A percentile compares a stretch with the other conserved stretches of the same genome.
phyloP scores from a whole-genome alignment of 176 grass and related monocot genomes.

The Oryza brachyantha region DNA sequence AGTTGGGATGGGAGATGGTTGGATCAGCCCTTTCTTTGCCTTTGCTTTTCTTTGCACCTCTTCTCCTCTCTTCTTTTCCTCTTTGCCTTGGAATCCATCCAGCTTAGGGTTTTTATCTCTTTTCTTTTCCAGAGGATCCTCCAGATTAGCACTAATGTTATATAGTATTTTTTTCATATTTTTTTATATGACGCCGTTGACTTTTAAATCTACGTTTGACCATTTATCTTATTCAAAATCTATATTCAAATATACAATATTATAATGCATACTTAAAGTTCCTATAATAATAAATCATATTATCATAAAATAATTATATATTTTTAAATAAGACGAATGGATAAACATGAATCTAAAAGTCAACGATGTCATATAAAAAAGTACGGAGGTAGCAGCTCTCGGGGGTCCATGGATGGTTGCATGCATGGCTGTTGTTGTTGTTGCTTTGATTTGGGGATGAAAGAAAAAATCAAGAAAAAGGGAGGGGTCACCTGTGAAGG shows the following conservation, averaged over 20 bases:
- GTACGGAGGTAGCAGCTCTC: no score
- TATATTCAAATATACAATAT: no score
- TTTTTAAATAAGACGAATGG: no score
- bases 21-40: constrained; percentile 5
- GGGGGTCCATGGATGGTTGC: neutral
- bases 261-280: no score
- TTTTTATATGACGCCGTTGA: no score
- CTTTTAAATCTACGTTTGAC: no score
- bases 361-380: no score
- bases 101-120: neutral
- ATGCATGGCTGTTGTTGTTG: neutral
- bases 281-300: no score
- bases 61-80: neutral
- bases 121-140: neutral
- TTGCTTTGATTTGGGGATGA: neutral
- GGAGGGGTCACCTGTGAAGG: constrained; percentile 15
- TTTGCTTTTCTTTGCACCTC: neutral
- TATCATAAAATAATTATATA: no score
- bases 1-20: constrained; percentile 22
- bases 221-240: no score
- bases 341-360: no score
- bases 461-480: neutral
- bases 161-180: no score
- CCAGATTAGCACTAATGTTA: neutral
- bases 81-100: constrained; percentile 32